phyloP scores from a whole-genome alignment of 768 basidiomycete genomes.

The Podaxis sp. region DNA sequence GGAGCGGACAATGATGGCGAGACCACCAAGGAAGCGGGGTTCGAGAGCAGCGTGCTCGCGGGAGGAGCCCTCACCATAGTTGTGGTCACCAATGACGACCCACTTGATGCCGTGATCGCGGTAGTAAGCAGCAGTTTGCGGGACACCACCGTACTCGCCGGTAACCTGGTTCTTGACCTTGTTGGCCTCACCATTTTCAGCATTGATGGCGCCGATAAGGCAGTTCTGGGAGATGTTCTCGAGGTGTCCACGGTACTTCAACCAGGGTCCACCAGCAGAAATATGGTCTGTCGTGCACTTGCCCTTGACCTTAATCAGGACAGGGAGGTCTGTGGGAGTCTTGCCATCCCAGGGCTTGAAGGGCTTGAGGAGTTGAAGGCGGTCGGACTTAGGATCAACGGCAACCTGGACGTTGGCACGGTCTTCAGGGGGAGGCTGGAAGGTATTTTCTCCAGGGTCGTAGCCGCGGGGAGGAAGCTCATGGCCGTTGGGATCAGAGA shows the following conservation, averaged over 20 bases:
- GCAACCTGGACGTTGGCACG: constrained; percentile 83
- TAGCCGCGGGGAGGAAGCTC: constrained; percentile 96
- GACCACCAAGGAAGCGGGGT: constrained; percentile 91
- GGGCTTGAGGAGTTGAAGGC: constrained; percentile 86
- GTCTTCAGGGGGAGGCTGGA: constrained; percentile 90
- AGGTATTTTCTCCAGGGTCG: constrained; percentile 96
- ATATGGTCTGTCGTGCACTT: constrained; percentile 99
- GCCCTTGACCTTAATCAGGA: constrained; percentile 98
- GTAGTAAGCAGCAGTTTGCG: constrained; percentile 83
- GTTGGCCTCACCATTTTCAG: constrained; percentile 95
- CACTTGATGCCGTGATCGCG: constrained; percentile 89
- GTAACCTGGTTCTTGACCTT: constrained; percentile 89
- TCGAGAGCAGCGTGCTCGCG: constrained; percentile 98
- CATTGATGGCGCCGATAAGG: constrained; percentile 95
- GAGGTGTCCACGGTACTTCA: constrained; percentile 99
- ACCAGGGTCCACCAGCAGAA: constrained; percentile 97
- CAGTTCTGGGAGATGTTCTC: constrained; percentile 99
- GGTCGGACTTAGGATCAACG: constrained; percentile 80
- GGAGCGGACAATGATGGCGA: constrained; percentile 93
- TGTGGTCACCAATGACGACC: constrained; percentile 95
- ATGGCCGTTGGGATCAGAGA: constrained; percentile 85
- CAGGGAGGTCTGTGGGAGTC: constrained; percentile 82
- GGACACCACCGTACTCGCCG: constrained; percentile 83
- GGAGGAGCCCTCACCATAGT: constrained; percentile 98
- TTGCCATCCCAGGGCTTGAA: constrained; percentile 94